These are phyloP conservation scores for Ustilago bromivora DNA, from an alignment of 1,284 basidiomycete genomes.

Conservation along the genomic window DNA sequence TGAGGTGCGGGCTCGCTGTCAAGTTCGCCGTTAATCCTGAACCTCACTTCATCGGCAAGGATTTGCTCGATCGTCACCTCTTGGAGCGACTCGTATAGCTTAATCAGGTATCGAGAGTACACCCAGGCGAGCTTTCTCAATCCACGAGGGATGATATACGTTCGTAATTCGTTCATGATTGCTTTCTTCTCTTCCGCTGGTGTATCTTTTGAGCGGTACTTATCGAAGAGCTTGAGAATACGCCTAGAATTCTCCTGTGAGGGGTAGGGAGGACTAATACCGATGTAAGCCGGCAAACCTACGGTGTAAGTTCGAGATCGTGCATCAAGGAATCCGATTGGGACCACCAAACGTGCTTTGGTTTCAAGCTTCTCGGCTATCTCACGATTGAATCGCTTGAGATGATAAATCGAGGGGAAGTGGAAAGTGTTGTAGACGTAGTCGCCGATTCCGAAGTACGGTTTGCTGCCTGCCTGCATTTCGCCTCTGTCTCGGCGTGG, in stretches of 20 bases:
- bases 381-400: conserved; percentile 17
- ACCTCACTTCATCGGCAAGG: not conserved
- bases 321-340: conserved; percentile 19
- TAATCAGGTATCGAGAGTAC: not conserved
- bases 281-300: conserved; percentile 26
- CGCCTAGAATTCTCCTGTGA: not conserved
- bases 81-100: conserved; percentile 8
- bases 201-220: conserved; percentile 2
- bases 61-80: conserved; percentile 8
- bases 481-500: conserved; percentile 2
- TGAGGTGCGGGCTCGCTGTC: not conserved
- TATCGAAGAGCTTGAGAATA: not conserved
- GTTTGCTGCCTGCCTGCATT: not conserved
- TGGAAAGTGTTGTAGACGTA: conserved; percentile 35
- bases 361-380: conserved; percentile 3
- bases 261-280: conserved; percentile 20
- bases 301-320: conserved; percentile 13
- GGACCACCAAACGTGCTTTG: not conserved
- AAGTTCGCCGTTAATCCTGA: not conserved
- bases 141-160: conserved; percentile 20
- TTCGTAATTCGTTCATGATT: not conserved
- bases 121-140: conserved; percentile 3
- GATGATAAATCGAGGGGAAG: conserved; percentile 7
- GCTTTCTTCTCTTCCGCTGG: conserved; percentile 15
- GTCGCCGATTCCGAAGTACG: not conserved